Evolutionary conservation across 805 yeast species (phyloP).

Genomic region (Nakazawaea laoshanensis): DNA sequence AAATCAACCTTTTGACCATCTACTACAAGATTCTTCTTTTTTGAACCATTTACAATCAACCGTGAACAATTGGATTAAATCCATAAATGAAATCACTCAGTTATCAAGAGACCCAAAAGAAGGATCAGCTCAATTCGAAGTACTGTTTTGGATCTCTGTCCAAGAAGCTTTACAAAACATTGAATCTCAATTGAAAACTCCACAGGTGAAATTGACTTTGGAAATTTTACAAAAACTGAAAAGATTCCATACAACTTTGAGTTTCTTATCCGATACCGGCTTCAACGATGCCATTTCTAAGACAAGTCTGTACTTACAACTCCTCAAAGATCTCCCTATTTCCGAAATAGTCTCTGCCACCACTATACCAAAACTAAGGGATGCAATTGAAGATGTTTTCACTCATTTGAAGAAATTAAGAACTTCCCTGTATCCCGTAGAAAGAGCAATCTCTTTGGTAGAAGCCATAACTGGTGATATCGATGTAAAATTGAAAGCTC

Average conservation of each 20-base stretch:
- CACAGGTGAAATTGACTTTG: conserved; percentile 48
- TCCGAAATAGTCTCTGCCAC: conserved; percentile 44
- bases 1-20: conserved; percentile 20
- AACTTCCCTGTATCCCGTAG: conserved; percentile 51
- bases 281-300: conserved; percentile 42
- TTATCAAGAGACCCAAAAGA: conserved; percentile 43
- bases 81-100: conserved; percentile 47
- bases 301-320: conserved; percentile 48
- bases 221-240: conserved; percentile 60
- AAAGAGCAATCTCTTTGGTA: conserved; percentile 54
- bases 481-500: conserved; percentile 29
- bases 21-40: conserved; percentile 39
- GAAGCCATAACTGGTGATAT: conserved; percentile 59
- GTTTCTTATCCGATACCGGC: conserved; percentile 66
- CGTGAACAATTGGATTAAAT: conserved; percentile 69
- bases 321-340: conserved; percentile 66
- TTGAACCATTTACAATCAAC: conserved; percentile 62
- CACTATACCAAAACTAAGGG: conserved; percentile 33
- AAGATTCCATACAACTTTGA: conserved; percentile 71
- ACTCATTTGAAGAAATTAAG: conserved; percentile 57
- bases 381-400: conserved; percentile 40
- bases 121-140: conserved; percentile 56
- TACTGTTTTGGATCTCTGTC: conserved; percentile 70
- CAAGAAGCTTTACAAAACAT: conserved; percentile 51
- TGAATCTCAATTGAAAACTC: conserved; percentile 46